Evolutionary conservation across 106 monocot species (phyloP).

Genomic region (Platanthera guangdongensis): DNA sequence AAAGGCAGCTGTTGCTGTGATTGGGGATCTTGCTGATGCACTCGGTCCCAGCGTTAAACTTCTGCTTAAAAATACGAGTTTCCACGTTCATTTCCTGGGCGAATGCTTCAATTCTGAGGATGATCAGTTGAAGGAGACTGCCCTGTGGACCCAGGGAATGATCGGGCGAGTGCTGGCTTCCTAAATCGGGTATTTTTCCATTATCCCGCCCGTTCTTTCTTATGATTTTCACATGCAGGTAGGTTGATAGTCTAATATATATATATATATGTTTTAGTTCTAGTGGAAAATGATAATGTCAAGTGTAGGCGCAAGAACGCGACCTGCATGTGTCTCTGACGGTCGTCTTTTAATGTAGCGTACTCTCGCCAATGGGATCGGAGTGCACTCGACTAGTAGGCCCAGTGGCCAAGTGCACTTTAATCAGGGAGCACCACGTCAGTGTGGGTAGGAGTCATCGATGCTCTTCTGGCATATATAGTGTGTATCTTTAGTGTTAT

Average conservation of each 20-base stretch:
- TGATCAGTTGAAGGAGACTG: conserved; percentile 35
- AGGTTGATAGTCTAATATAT: not conserved
- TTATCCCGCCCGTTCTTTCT: not conserved
- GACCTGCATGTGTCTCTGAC: not conserved
- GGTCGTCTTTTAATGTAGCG: not conserved
- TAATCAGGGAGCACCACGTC: not conserved
- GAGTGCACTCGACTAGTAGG: not conserved
- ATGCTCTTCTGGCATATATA: too few relatives aligned
- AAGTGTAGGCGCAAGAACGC: not conserved
- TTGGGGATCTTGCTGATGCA: conserved; percentile 56
- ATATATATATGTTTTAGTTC: not conserved
- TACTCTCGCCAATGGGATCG: not conserved
- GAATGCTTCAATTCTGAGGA: conserved; percentile 48
- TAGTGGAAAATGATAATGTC: not conserved
- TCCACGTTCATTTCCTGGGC: conserved; percentile 25
- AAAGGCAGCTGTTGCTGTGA: conserved; percentile 45
- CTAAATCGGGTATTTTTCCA: not conserved
- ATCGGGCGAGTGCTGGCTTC: conserved; percentile 1
- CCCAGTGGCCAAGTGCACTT: not conserved
- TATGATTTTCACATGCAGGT: not conserved
- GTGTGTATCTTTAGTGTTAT: not conserved
- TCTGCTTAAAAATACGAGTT: conserved; percentile 26
- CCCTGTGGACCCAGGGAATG: conserved; percentile 34
- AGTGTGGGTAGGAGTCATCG: too few relatives aligned
- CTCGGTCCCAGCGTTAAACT: conserved; percentile 26